These are phyloP conservation scores for Betula pendula DNA, from an alignment of 306 rosid genomes.

Conservation along the genomic window DNA sequence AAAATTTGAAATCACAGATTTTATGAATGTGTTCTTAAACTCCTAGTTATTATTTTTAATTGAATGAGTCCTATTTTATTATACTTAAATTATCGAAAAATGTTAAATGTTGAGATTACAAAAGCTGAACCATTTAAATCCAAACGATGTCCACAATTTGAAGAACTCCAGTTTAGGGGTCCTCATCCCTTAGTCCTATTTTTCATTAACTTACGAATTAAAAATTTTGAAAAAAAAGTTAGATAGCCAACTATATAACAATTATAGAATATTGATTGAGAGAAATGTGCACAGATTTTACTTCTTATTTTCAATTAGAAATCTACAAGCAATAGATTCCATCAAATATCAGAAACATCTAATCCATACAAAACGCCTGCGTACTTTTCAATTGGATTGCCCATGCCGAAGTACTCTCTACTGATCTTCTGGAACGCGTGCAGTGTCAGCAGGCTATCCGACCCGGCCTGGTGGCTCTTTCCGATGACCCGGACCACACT, in stretches of 20 bases:
- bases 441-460: conserved; percentile 68
- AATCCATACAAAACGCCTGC: conserved; percentile 65
- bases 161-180: too few relatives aligned
- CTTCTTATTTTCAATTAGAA: conserved; percentile 10
- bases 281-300: conserved; percentile 35
- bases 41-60: too few relatives aligned
- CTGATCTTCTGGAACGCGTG: conserved; percentile 50
- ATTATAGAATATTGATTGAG: conserved; percentile 13
- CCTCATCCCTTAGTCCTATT: too few relatives aligned
- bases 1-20: too few relatives aligned
- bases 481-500: conserved; percentile 46
- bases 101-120: too few relatives aligned
- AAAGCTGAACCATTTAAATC: too few relatives aligned
- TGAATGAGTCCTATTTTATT: too few relatives aligned
- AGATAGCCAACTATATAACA: conserved; percentile 1
- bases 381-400: conserved; percentile 33
- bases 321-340: conserved; percentile 25
- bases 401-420: conserved; percentile 30
- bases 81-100: too few relatives aligned
- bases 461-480: conserved; percentile 70
- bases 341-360: conserved; percentile 28
- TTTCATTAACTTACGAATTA: background rate
- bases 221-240: background rate
- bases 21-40: too few relatives aligned
- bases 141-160: too few relatives aligned